Percentiles rank a stretch among this genome's conserved stretches.
Evolutionary conservation across 2,329 filamentous ascomycete species (phyloP).

Genomic region (Beauveria varroae): DNA sequence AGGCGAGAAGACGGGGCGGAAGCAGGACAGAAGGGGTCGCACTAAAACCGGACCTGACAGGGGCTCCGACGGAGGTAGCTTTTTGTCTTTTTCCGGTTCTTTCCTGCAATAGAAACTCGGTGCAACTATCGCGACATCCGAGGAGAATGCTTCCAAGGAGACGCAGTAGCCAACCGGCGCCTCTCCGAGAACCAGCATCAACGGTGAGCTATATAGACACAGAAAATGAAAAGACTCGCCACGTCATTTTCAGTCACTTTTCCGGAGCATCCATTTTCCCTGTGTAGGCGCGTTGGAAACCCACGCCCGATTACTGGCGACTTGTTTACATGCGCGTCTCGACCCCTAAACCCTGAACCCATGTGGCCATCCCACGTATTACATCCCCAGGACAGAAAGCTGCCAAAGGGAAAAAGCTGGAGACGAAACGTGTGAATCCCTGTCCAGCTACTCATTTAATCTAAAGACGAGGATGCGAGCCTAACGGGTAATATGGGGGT

Average conservation of each 20-base stretch:
- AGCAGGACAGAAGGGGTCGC: background rate
- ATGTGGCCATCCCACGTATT: background rate
- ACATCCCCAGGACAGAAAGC: background rate
- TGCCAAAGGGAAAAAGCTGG: background rate
- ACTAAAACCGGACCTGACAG: background rate
- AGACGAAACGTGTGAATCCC: background rate
- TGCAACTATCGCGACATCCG: background rate
- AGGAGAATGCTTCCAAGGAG: background rate
- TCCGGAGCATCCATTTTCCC: too few relatives aligned
- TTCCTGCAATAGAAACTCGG: background rate
- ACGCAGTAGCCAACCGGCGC: background rate
- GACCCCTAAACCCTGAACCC: background rate
- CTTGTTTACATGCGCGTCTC: background rate
- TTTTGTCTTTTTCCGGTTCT: background rate
- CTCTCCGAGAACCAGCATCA: too few relatives aligned
- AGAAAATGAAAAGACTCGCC: too few relatives aligned
- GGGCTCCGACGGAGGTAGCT: background rate
- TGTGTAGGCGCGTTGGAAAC: too few relatives aligned
- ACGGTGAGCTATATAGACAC: too few relatives aligned
- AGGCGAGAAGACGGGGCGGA: background rate
- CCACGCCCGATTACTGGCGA: too few relatives aligned
- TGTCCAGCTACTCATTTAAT: background rate
- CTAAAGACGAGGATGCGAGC: background rate
- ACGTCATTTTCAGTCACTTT: too few relatives aligned
- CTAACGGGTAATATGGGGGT: conserved; percentile 3